Base-by-base conservation (phyloP, 345 rosid genomes). In the Camelina hispida region DNA sequence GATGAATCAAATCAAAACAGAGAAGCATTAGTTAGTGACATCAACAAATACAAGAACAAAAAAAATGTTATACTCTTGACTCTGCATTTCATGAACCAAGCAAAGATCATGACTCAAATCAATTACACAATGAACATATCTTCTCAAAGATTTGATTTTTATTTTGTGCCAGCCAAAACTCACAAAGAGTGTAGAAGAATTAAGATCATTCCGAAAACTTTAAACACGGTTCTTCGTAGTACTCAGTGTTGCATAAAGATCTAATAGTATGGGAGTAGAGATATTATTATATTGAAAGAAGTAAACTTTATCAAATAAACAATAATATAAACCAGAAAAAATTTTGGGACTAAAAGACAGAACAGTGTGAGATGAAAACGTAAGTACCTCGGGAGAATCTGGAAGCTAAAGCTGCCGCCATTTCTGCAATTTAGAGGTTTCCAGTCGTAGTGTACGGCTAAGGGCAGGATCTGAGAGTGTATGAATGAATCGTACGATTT, bases 361-460 rank as follows among this genome's bases (percentile, higher is more conserved):
- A 52, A 62, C 14, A 6, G 16, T 20, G 5, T 5, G 51, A 52
- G 71, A 43, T 3, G 34, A 32, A 65, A 2, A 67, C 5, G 34
- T 59, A 67, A 3, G 44, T 50, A 64, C 76, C 80, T 71, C 17
- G 17, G 46, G 61, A 47, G 53, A 77, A 7, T 71, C 54, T 64
- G 48, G 80, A 71, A 47, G 65, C 71, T 77, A 77, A 48, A 77
- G 71, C 60, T 63, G 71, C 23, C 20, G 80, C 80, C 80, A 77
- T 75, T 60, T 77, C 67, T 76, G 57, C 18, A 57, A 37, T 34
- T 17, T 1, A 25, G 4, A 74, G 44, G 67, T 47, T 72, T 42
- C 4, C 4, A 52, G 60, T 50, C 55, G 16, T 2, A 55, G 32
- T 44, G 35, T 28, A 28, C 30, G 30, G 35, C 30, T 15, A 16